Percentiles rank a stretch among this genome's conserved stretches.
These are phyloP conservation scores for Ogataea zsoltii DNA, from an alignment of 805 yeast genomes.

Conservation along the genomic window DNA sequence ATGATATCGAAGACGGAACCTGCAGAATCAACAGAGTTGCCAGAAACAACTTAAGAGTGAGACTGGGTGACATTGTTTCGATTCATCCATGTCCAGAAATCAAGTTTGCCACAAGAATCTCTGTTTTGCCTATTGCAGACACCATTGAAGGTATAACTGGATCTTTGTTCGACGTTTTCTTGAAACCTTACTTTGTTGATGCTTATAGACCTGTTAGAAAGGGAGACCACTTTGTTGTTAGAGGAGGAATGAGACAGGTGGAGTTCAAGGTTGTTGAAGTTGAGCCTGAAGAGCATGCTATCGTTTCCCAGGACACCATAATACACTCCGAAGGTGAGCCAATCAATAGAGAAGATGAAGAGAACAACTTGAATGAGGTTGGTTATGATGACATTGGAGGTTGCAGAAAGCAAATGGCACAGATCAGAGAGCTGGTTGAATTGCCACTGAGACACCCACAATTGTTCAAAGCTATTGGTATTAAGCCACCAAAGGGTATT, in stretches of 20 bases:
- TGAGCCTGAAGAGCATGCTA: slow-evolving; percentile 96
- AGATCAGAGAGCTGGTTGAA: slow-evolving; percentile 97
- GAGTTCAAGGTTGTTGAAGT: slow-evolving; percentile 98
- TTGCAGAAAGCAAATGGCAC: slow-evolving; percentile 99
- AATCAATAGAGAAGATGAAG: slow-evolving; percentile 96
- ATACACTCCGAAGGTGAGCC: slow-evolving; percentile 99
- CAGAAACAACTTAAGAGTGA: slow-evolving; percentile 89
- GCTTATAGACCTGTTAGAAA: slow-evolving; percentile 98
- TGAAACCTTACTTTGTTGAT: slow-evolving; percentile 97
- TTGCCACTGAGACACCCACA: slow-evolving; percentile 98
- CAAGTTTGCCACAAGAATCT: slow-evolving; percentile 92
- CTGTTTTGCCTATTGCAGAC: slow-evolving; percentile 95
- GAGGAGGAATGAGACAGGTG: slow-evolving; percentile 99
- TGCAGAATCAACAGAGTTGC: slow-evolving; percentile 94
- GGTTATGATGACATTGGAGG: slow-evolving; percentile 99
- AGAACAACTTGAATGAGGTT: slow-evolving; percentile 92
- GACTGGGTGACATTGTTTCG: slow-evolving; percentile 89
- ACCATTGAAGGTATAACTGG: slow-evolving; percentile 98
- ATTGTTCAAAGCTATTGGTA: slow-evolving; percentile 95
- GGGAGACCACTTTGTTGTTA: slow-evolving; percentile 92
- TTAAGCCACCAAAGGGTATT: slow-evolving; percentile 98
- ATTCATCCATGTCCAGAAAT: slow-evolving; percentile 97
- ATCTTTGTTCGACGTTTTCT: slow-evolving; percentile 89
- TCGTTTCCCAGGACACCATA: slow-evolving; percentile 97
- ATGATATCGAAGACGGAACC: slow-evolving; percentile 93